A percentile compares a stretch with the other conserved stretches of the same genome.
phyloP scores from a whole-genome alignment of 305 asterid genomes.

The Ajuga reptans region DNA sequence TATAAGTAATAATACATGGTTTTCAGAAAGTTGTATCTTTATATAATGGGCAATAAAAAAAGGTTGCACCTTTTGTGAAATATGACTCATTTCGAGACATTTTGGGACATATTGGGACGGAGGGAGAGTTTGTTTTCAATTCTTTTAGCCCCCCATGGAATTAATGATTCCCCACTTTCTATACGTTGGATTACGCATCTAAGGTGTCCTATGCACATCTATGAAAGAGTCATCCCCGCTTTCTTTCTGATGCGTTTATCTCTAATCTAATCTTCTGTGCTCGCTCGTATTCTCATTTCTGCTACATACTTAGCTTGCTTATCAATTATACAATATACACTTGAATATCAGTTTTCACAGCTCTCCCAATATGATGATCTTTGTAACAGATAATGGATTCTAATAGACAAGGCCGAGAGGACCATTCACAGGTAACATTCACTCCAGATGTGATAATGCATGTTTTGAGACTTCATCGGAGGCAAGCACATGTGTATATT shows the following conservation, averaged over 20 bases:
- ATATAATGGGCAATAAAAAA: too few relatives aligned
- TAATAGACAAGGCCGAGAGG: constrained; percentile 51
- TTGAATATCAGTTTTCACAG: neutral
- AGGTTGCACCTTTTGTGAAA: too few relatives aligned
- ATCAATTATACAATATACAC: neutral
- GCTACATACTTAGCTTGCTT: neutral
- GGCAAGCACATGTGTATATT: constrained; percentile 56
- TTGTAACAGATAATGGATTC: constrained; percentile 49
- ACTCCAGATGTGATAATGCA: constrained; percentile 76
- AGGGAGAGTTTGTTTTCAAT: too few relatives aligned
- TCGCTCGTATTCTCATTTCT: neutral
- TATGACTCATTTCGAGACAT: too few relatives aligned
- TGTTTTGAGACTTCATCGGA: constrained; percentile 59
- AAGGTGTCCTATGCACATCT: neutral
- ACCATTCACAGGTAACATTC: constrained; percentile 47
- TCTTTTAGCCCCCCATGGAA: too few relatives aligned
- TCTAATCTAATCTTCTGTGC: neutral
- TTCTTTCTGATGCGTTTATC: neutral
- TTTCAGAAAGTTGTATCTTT: too few relatives aligned
- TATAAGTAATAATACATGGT: too few relatives aligned
- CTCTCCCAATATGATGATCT: neutral
- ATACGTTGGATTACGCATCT: too few relatives aligned
- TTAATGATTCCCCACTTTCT: too few relatives aligned
- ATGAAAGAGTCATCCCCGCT: neutral
- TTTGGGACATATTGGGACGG: too few relatives aligned